Base-by-base conservation (phyloP, 2,329 filamentous ascomycete species). In the Diaporthe citriasiana region DNA sequence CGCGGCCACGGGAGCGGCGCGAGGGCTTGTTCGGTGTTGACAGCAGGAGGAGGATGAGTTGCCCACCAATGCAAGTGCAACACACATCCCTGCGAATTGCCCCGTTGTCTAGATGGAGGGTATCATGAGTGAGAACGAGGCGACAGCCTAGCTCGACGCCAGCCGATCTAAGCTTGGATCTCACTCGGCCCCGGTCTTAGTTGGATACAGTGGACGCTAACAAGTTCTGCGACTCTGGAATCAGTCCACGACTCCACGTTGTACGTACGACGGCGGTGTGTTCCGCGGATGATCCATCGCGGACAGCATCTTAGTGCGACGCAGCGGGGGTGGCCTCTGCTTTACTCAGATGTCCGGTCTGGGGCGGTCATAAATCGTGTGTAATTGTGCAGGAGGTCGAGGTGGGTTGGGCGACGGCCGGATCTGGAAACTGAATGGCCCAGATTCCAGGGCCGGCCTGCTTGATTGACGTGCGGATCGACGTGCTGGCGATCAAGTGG, bases 321-420 rank as follows among this genome's bases (percentile, higher is more conserved):
- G n/a, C 45, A 40, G 33, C 47, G 63, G 45, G 63, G 63, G 45
- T 68, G 47, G 63, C 45, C 47, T 53, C n/a, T 68, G 63, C 63
- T 40, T 27, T 68, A 27, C 47, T 25, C 33, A 53, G 45, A 51
- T 40, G 30, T 38, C 30, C 63, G 51, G 42, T 25, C 33, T 17
- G 42, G 42, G 42, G 42, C 19, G 45, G 17, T 33, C 27, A 65
- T 47, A 47, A 47, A 13, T 45, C 25, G n/a, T 13, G 47, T 15
- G 42, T 65, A 33, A 68, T 68, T 68, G 63, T 68, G 63, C 63
- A 68, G 63, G 63, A 68, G n/a, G 33, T 38, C n/a, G 33, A 22
- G 45, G 63, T 68, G 63, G 63, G 63, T 53, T 68, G 63, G 60
- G 63, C 27, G 63, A 68, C 27, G 45, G 45, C 45, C 60, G 25